Base-by-base conservation (phyloP, 129 eudicot species). In the Flaveria sonorensis region DNA sequence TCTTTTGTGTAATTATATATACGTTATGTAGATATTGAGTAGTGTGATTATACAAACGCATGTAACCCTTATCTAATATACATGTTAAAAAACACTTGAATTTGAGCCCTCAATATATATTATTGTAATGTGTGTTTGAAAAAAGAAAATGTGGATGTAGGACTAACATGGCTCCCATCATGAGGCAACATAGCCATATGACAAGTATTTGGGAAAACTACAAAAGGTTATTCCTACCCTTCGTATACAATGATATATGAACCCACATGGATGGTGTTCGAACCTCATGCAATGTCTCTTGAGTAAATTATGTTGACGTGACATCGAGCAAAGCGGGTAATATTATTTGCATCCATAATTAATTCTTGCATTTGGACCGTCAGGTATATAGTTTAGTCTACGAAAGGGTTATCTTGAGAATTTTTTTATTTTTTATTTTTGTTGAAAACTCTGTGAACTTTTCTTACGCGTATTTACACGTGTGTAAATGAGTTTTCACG, bases 101-200 rank as follows among this genome's bases (percentile, higher is more conserved):
- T 36, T 36, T 36, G 40, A 36, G 40, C 40, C 7, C 40, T 36
- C 40, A 5, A 6, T 56, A 23, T 70, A 40, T 59, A 61, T n/a
- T 10, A 71, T 61, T 61, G 26, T 63, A 36, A 36, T 73, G 56
- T 65, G 40, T 42, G 70, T 72, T 75, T 53, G 64, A 72, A 79
- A 72, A 71, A 36, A 21, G 32, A 36, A 51, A 51, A 26, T 57
- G 66, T 57, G 53, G 62, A 63, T 23, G 6, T 59, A 81, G 70
- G 69, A 79, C 70, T 73, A 65, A 83, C 81, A 79, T 83, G 84
- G 86, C 83, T 79, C 77, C 77, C 86, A 74, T 83, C 51, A 79
- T 63, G 75, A 74, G 70, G 84, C 81, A 79, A 84, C 87, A 84
- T 71, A 84, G 79, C 77, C 87, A 84, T 84, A 76, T 80, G 87